Evolutionary conservation across 208 protist genomes (phyloP).

Genomic region (Leishmania arabica): DNA sequence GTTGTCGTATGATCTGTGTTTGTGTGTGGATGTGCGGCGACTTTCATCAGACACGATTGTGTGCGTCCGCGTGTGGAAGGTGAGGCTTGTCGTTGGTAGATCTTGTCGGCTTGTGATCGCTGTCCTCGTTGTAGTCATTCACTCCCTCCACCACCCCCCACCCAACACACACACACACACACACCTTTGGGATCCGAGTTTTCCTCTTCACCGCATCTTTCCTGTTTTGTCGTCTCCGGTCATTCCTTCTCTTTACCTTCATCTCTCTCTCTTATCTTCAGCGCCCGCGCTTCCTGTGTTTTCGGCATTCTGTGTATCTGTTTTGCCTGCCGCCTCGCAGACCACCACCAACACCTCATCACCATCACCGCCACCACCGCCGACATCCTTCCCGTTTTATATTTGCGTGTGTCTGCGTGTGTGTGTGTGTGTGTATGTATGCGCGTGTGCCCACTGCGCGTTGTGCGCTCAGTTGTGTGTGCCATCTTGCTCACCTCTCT

Average conservation of each 20-base stretch:
- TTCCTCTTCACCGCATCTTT: not conserved
- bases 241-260: too few relatives aligned
- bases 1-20: not conserved
- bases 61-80: not conserved
- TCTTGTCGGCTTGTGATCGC: not conserved
- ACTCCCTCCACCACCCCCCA: too few relatives aligned
- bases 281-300: not conserved
- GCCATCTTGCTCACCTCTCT: not conserved
- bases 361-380: not conserved
- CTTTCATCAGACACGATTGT: not conserved
- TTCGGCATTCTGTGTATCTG: not conserved
- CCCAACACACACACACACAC: too few relatives aligned
- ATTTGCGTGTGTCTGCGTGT: not conserved
- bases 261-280: not conserved
- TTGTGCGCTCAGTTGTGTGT: too few relatives aligned
- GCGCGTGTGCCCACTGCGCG: not conserved
- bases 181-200: too few relatives aligned
- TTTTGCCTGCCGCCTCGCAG: not conserved
- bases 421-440: conserved; percentile 3
- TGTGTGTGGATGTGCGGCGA: not conserved
- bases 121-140: not conserved
- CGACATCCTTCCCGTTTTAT: not conserved
- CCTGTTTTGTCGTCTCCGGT: not conserved
- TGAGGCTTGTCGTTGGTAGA: not conserved
- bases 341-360: not conserved